Conservation (phyloP, 768 basidiomycete genomes). For the Mrakia blollopis region DNA sequence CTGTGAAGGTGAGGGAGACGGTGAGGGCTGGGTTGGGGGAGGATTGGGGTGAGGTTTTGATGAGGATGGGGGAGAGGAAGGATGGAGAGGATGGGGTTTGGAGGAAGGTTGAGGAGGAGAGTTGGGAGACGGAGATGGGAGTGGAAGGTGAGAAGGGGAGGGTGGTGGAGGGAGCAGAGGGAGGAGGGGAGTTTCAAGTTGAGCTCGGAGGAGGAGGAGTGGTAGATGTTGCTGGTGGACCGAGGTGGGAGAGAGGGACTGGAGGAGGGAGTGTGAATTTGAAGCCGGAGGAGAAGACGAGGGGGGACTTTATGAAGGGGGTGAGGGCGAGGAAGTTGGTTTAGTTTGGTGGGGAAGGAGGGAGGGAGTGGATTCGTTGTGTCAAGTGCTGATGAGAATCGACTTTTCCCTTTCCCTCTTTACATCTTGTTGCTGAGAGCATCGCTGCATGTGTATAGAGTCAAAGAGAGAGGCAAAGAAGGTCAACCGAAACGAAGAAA, state of each 20-base stretch:
- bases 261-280: background rate
- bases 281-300: background rate
- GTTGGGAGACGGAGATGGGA: constrained; percentile 10
- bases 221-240: background rate
- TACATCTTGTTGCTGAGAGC: no score
- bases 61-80: background rate
- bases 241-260: constrained; percentile 2
- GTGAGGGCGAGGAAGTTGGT: background rate
- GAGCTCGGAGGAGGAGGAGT: background rate
- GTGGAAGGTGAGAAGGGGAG: background rate
- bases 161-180: background rate
- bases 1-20: background rate
- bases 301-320: background rate
- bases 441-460: no score
- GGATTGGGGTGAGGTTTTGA: background rate
- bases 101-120: background rate
- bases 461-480: no score
- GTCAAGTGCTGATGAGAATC: constrained; percentile 11
- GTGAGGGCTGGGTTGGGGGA: background rate
- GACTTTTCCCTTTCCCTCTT: no score
- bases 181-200: background rate
- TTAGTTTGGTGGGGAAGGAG: background rate
- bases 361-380: background rate
- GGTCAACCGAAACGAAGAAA: no score
- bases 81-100: background rate